These are phyloP conservation scores for Picochlorum sp. DNA, from an alignment of 139 green algal genomes.

Conservation along the genomic window DNA sequence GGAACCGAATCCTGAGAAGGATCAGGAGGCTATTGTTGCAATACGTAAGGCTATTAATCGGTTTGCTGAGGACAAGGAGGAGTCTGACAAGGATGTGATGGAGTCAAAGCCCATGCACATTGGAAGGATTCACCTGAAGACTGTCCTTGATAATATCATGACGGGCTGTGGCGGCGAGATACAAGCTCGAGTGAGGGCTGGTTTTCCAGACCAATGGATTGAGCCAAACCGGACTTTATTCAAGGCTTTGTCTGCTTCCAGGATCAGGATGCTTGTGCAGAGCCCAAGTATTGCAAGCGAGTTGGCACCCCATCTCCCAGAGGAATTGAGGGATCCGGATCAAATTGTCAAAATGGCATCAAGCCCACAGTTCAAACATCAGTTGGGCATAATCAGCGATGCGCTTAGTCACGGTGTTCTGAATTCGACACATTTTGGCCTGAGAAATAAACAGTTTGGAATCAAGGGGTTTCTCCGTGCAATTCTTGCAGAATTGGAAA, in stretches of 20 bases:
- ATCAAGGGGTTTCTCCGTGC: conserved; percentile 22
- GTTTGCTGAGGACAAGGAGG: not conserved
- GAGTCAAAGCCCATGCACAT: conserved; percentile 2
- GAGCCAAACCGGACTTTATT: not conserved
- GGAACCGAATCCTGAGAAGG: conserved; percentile 12
- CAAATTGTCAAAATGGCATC: conserved; percentile 35
- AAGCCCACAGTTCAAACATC: conserved; percentile 66
- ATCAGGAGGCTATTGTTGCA: conserved; percentile 11
- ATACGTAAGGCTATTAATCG: conserved; percentile 25
- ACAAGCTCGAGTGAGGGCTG: not conserved
- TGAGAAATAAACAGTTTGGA: not conserved
- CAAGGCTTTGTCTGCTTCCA: not conserved
- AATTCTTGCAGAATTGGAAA: conserved; percentile 24
- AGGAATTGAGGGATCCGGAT: conserved; percentile 51
- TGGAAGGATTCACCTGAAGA: conserved; percentile 9
- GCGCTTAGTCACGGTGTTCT: conserved; percentile 60
- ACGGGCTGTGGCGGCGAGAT: not conserved
- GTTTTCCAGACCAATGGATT: conserved; percentile 3
- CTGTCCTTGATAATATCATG: conserved; percentile 7
- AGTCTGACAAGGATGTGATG: not conserved
- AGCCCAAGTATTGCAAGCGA: no score
- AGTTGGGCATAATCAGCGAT: conserved; percentile 43
- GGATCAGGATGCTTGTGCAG: not conserved
- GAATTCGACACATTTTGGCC: conserved; percentile 59
- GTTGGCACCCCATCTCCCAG: conserved; percentile 37